These are phyloP conservation scores for Scutellaria barbata DNA, from an alignment of 257 asterid genomes.

Conservation along the genomic window DNA sequence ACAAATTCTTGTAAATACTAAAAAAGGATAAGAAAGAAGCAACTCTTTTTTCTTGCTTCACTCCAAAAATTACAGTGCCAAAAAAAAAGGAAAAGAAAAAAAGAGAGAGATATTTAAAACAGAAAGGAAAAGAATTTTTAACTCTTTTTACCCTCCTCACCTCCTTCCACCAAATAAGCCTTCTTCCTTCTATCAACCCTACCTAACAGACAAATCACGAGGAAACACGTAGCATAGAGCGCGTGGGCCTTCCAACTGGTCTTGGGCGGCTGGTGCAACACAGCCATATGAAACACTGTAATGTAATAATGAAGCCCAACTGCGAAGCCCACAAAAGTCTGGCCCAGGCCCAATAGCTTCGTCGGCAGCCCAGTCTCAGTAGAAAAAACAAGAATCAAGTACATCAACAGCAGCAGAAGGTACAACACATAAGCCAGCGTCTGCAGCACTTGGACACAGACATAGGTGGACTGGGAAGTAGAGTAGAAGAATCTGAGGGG, in stretches of 20 bases:
- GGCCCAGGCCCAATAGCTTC: slow-evolving; percentile 74
- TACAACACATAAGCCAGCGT: slow-evolving; percentile 73
- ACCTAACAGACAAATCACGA: slow-evolving; percentile 65
- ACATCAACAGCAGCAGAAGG: slow-evolving; percentile 86
- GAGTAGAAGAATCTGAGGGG: slow-evolving; percentile 86
- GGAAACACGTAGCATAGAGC: slow-evolving; percentile 82
- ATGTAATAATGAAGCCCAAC: slow-evolving; percentile 91
- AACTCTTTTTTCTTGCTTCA: slow-evolving; percentile 31
- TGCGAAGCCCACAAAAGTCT: slow-evolving; percentile 84
- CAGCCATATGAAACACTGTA: slow-evolving; percentile 85
- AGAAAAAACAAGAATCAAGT: slow-evolving; percentile 77
- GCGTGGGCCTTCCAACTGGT: slow-evolving; percentile 80
- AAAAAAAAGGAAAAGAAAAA: neutral
- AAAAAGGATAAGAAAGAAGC: slow-evolving; percentile 34
- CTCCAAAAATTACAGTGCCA: slow-evolving; percentile 23
- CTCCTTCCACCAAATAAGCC: slow-evolving; percentile 72
- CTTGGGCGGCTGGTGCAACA: slow-evolving; percentile 81
- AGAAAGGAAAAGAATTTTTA: slow-evolving; percentile 22
- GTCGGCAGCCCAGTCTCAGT: slow-evolving; percentile 63
- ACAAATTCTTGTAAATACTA: slow-evolving; percentile 20
- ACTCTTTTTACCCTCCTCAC: slow-evolving; percentile 78
- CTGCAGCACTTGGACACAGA: slow-evolving; percentile 76
- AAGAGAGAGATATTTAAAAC: neutral
- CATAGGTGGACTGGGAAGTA: slow-evolving; percentile 81
- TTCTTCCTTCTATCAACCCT: slow-evolving; percentile 75